Evolutionary conservation across 345 rosid species (phyloP).

Genomic region (Eutrema heterophyllum): DNA sequence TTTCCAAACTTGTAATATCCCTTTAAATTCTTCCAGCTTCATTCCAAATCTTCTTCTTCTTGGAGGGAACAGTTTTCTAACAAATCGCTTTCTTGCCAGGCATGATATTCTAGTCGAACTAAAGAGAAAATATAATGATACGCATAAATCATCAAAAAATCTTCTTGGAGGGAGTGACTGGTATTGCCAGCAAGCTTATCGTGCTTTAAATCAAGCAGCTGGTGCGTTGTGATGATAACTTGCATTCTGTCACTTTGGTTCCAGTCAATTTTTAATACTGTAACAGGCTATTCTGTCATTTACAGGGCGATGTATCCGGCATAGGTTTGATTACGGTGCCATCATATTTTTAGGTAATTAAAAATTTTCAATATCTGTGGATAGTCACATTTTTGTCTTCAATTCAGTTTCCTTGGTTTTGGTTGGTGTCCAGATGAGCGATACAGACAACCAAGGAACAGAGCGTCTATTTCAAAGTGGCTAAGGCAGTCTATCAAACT

Average conservation of each 20-base stretch:
- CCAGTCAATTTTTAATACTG: not conserved
- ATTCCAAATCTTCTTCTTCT: too few species aligned
- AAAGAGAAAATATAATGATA: too few species aligned
- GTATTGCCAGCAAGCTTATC: too few species aligned
- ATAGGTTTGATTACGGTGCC: too few species aligned
- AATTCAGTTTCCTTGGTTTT: slow-evolving; percentile 3
- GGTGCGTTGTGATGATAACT: slow-evolving; percentile 24
- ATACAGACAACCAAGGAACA: slow-evolving; percentile 64
- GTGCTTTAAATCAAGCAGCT: too few species aligned
- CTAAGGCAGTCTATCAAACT: slow-evolving; percentile 66
- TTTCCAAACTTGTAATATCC: slow-evolving; percentile 73
- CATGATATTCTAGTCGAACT: too few species aligned
- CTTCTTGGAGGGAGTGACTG: too few species aligned
- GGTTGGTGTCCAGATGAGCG: slow-evolving; percentile 63
- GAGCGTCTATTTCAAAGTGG: slow-evolving; percentile 78
- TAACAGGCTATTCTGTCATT: not conserved
- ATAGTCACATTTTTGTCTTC: not conserved
- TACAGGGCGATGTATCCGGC: slow-evolving; percentile 13
- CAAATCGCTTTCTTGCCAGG: not conserved
- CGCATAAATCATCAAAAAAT: too few species aligned
- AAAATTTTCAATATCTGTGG: too few species aligned
- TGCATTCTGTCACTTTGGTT: slow-evolving; percentile 27
- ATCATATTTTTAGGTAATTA: too few species aligned
- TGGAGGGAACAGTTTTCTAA: too few species aligned
- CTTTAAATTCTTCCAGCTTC: not conserved